Evolutionary conservation across 169 alveolate genomes (phyloP), one percentile per base, ranked within the genome.

Genomic region (Eimeria praecox): DNA sequence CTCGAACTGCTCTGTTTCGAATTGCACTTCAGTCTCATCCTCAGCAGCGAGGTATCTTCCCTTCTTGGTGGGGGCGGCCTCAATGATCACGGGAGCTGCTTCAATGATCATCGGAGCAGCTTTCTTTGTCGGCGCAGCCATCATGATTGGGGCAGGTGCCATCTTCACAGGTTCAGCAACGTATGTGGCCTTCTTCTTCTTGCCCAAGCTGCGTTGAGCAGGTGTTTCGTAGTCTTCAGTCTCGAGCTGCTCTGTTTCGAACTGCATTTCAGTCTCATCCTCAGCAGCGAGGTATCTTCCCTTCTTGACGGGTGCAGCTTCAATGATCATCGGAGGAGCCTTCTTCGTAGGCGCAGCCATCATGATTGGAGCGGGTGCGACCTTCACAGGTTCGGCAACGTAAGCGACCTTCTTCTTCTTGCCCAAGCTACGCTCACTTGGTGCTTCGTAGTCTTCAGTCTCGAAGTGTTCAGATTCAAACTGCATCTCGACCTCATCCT

Each of bases 91-190:
- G 33, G 92, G 92, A 35, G 92, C 92, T 3, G 56, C 66, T 33
- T 54, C 71, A n/a, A 82, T 20, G 49, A 82, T 24, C 92, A 86
- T 38, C 8, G 92, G 82, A 86, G 92, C 92, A 38, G 78, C n/a
- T n/a, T n/a, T 1, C 90, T 46, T 80, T 42, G 69, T 44, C 6
- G 90, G 71, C 8, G 90, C 35, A 27, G 49, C 69, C n/a, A 24
- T 44, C 59, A 16, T 35, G 54, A 27, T 33, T 30, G 75, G 92
- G 24, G 92, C 82, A 22, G 71, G 73, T 40, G 71, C 71, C 12
- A 46, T 46, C 46, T 38, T 40, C 54, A 86, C n/a, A 59, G 62
- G 66, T 16, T 8, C 24, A 35, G 59, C 1, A 42, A 42, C 59
- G 42, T 42, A 40, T 3, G 20, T 12, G 22, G 12, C 59, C 87